Evolutionary conservation across 768 basidiomycete species (phyloP).

Genomic region (Wakefieldia striispora): DNA sequence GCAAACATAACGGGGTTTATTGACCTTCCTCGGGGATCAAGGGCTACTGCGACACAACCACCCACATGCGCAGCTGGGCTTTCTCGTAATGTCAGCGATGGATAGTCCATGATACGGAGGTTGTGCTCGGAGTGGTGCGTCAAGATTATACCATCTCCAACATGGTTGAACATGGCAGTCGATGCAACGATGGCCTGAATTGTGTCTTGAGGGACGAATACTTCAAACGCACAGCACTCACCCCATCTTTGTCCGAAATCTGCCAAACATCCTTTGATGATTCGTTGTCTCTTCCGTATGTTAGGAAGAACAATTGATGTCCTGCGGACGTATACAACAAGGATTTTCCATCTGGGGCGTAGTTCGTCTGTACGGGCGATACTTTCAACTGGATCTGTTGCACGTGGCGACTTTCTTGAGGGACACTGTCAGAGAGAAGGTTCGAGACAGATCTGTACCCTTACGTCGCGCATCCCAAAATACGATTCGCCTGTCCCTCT

Average conservation of each 20-base stretch:
- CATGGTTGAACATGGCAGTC: constrained; percentile 73
- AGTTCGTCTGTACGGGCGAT: constrained; percentile 63
- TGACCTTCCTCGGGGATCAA: constrained; percentile 78
- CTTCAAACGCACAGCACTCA: background rate
- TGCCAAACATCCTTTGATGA: constrained; percentile 54
- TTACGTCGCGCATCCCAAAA: constrained; percentile 86
- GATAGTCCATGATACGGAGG: constrained; percentile 69
- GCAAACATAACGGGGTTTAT: constrained; percentile 1
- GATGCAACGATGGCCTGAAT: constrained; percentile 50
- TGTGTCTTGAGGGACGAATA: background rate
- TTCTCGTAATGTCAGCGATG: constrained; percentile 55
- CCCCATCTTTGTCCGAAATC: constrained; percentile 32
- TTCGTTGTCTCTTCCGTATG: constrained; percentile 50
- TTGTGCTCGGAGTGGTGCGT: constrained; percentile 63
- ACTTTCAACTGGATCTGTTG: constrained; percentile 60
- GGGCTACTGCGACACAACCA: constrained; percentile 71
- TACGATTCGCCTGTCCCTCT: constrained; percentile 69
- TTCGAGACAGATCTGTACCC: constrained; percentile 16
- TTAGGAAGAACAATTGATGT: constrained; percentile 61
- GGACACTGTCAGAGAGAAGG: constrained; percentile 6
- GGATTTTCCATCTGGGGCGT: constrained; percentile 69
- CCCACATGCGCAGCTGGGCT: constrained; percentile 74
- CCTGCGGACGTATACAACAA: constrained; percentile 61
- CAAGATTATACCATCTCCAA: constrained; percentile 67
- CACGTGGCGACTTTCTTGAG: constrained; percentile 63